Conservation (phyloP, 2,329 filamentous ascomycete species). For the Aureobasidium sp. region DNA sequence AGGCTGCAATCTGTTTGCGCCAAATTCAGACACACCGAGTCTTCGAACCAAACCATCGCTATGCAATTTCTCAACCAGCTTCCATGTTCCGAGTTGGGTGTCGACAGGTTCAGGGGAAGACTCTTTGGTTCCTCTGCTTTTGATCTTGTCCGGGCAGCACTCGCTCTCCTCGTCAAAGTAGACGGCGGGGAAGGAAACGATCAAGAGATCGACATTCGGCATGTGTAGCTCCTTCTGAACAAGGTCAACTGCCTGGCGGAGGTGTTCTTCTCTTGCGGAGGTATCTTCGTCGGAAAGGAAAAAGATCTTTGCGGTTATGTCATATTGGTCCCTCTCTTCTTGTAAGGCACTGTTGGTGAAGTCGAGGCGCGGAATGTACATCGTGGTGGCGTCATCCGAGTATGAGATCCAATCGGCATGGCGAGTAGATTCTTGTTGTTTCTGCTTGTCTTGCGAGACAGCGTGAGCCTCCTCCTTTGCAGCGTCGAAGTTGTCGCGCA, state of each 20-base stretch:
- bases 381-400: conserved; percentile 44
- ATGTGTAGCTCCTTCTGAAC: conserved; percentile 76
- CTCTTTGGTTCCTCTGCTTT: conserved; percentile 31
- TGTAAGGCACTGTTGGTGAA: conserved; percentile 63
- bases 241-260: conserved; percentile 68
- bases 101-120: conserved; percentile 52
- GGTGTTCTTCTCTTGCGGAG: conserved; percentile 55
- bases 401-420: conserved; percentile 57
- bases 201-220: conserved; percentile 72
- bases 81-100: conserved; percentile 60
- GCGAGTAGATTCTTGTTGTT: background rate
- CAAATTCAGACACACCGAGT: conserved; percentile 86
- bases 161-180: conserved; percentile 91
- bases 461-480: conserved; percentile 14
- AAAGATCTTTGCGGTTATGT: conserved; percentile 93
- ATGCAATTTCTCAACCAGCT: conserved; percentile 65
- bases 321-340: conserved; percentile 79
- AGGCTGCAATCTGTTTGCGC: conserved; percentile 69
- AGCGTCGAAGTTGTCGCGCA: conserved; percentile 67
- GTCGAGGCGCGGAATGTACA: conserved; percentile 73
- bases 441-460: conserved; percentile 18
- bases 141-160: conserved; percentile 57
- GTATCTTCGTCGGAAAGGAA: conserved; percentile 59
- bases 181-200: conserved; percentile 87
- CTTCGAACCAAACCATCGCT: conserved; percentile 62